A percentile compares a stretch with the other conserved stretches of the same genome.
Evolutionary conservation across 495 filamentous ascomycete species (phyloP).

Genomic region (Aspergillus funiculosus): DNA sequence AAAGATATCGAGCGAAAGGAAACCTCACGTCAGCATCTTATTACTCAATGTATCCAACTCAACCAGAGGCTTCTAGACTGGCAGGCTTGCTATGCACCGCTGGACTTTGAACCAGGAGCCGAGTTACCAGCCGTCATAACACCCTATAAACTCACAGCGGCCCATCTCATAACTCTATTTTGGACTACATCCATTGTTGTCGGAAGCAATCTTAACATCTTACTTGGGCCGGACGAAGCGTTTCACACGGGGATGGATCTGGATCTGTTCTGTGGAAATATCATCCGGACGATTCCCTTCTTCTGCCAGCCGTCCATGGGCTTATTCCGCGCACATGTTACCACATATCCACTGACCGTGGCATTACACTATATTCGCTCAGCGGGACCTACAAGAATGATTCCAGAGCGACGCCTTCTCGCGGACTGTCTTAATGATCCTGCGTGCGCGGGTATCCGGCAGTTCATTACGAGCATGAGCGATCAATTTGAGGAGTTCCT

Average conservation of each 20-base stretch:
- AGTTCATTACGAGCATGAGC: conserved; percentile 4
- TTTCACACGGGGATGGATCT: neutral
- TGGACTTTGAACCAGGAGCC: neutral
- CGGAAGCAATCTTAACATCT: neutral
- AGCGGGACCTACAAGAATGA: neutral
- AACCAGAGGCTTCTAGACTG: conserved; percentile 1
- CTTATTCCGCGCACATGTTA: neutral
- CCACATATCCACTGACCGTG: neutral
- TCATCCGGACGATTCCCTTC: conserved; percentile 2
- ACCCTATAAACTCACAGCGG: neutral
- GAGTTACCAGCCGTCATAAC: neutral
- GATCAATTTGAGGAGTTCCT: neutral
- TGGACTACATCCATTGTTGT: conserved; percentile 2
- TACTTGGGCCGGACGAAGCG: neutral
- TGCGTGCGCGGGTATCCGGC: conserved; percentile 1
- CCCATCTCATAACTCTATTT: conserved; percentile 1
- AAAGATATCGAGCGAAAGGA: neutral
- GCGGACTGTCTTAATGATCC: conserved; percentile 2
- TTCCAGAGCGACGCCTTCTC: neutral
- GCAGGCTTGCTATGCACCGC: conserved; percentile 2
- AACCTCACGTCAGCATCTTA: neutral
- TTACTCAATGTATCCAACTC: neutral
- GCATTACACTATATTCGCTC: neutral
- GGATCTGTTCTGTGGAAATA: conserved; percentile 3
- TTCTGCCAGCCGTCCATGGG: conserved; percentile 2